Evolutionary conservation across 106 monocot species (phyloP), one percentile per base, ranked within the genome.

Genomic region (Phalaenopsis equestris): DNA sequence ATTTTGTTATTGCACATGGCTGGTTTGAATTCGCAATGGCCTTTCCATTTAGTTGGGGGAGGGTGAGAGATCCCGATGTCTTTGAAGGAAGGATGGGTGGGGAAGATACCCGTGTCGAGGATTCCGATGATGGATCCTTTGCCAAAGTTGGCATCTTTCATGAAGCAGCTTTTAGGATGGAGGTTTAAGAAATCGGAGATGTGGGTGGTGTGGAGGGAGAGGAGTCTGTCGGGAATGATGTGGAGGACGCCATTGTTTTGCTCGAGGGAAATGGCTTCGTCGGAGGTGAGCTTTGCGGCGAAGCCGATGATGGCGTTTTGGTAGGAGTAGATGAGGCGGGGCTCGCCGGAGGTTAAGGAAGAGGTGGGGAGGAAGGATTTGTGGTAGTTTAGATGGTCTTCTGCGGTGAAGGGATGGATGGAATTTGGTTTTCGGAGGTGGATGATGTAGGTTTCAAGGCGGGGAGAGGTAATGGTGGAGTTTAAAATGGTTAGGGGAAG

Each of bases 1-100:
- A 87, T 65, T 75, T 87, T 90, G 57, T 85, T 83, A 72, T 88
- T 88, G 83, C 90, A 90, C 3, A 39, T 14, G 7, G 55, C 70
- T 4, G 24, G 38, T 4, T 81, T 55, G 81, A 84, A 79, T 19
- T 75, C 61, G 55, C 89, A 89, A 23, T 9, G 11, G 0, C 89
- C 87, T 18, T 75, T 77, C 89, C 89, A 90, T 8, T 56, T 82
- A 17, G 80, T 82, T 1, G 77, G 80, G 6, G 78, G 90, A 0
- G 80, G 80, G 21, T 42, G 42, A 12, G 80, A n/a, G 10, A 67
- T 80, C 1, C 80, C 80, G 2, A 21, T 43, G 72, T 80, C 80
- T 48, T 23, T 47, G 24, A 80, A 80, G 2, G 80, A 80, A 41
- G 80, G 80, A 80, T 80, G 80, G 2, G 48, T 49, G 36, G 67